A percentile compares a stretch with the other conserved stretches of the same genome.
Conservation (phyloP, 768 basidiomycete species). For the Lepiota subincarnata region DNA sequence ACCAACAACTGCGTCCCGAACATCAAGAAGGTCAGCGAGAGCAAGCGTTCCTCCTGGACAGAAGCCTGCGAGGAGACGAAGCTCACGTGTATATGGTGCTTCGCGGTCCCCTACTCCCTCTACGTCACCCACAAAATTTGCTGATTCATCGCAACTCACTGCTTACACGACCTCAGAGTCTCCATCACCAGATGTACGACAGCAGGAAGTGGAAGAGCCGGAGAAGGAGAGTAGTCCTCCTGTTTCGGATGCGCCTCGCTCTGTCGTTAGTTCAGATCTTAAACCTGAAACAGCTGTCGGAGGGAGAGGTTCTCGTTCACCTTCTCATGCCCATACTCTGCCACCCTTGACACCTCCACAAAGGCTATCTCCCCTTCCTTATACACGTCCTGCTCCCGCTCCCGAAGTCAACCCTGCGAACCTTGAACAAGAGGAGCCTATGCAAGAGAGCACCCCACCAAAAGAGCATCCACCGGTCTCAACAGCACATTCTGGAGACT, state of each 20-base stretch:
- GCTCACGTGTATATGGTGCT: not conserved
- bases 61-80: not conserved
- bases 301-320: not conserved
- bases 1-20: conserved; percentile 2
- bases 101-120: conserved; percentile 7
- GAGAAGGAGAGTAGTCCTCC: not conserved
- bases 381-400: not conserved
- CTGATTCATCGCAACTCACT: not conserved
- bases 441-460: not conserved
- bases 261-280: not conserved
- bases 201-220: not conserved
- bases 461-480: not conserved
- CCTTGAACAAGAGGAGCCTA: not conserved
- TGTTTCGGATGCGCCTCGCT: not conserved
- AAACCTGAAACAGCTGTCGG: not conserved
- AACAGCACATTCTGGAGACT: not conserved
- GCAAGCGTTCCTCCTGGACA: not conserved
- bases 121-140: not conserved
- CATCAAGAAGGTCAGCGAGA: conserved; percentile 1
- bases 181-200: not conserved
- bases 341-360: conserved; percentile 1
- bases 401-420: not conserved
- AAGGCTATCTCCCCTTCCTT: not conserved
- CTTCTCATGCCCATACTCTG: not conserved
- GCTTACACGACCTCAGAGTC: not conserved